These are phyloP conservation scores for Fragaria iinumae DNA, from an alignment of 306 rosid species.

Conservation along the genomic window DNA sequence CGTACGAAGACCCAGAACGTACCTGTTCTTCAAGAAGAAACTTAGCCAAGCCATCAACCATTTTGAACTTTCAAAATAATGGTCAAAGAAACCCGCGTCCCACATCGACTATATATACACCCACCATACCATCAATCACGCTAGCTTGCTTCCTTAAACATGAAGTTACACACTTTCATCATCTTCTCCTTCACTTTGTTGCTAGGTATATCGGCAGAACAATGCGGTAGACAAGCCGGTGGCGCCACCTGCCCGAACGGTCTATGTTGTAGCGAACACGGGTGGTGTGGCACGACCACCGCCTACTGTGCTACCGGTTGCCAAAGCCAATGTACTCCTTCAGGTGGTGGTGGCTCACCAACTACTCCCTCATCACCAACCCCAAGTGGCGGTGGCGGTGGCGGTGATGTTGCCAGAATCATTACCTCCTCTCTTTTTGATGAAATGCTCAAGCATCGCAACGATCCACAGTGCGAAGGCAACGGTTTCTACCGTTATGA, in stretches of 20 bases:
- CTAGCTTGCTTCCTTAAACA: neutral
- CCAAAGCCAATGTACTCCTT: slow-evolving; percentile 25
- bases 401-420: slow-evolving; percentile 25
- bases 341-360: neutral
- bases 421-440: slow-evolving; percentile 36
- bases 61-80: neutral
- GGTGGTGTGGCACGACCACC: slow-evolving; percentile 28
- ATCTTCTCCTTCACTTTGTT: neutral
- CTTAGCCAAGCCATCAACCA: neutral
- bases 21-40: neutral
- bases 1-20: neutral
- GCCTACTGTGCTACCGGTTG: neutral
- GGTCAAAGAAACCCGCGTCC: neutral
- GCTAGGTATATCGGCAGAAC: slow-evolving; percentile 17
- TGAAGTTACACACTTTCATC: neutral
- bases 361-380: neutral
- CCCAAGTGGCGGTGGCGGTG: neutral
- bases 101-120: neutral
- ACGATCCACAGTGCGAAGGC: slow-evolving; percentile 30
- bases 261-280: slow-evolving; percentile 23
- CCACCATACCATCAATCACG: neutral
- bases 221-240: slow-evolving; percentile 30
- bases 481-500: slow-evolving; percentile 52
- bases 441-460: slow-evolving; percentile 44
- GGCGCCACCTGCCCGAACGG: slow-evolving; percentile 2